Evolutionary conservation across 345 rosid species (phyloP), one percentile per base, ranked within the genome.

Genomic region (Capsella bursapastoris): DNA sequence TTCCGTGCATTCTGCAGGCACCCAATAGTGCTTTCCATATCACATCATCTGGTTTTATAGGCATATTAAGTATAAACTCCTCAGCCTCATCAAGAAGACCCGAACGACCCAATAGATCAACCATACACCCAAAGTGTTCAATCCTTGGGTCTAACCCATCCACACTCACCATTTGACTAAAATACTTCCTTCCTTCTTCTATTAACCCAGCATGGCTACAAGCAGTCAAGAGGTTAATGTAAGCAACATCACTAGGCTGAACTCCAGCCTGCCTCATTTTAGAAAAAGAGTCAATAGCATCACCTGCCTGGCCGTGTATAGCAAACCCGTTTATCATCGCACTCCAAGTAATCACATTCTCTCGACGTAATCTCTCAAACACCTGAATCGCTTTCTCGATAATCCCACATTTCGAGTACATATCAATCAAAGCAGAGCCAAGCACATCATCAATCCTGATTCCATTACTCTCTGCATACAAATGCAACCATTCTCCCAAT

Each of bases 111-210:
- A 89, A 68, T 35, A 91, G 76, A 79, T 91, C 95, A 75, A 87
- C 89, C 93, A 89, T 84, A 66, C 91, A 89, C 7, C 93, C 86
- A 32, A 84, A 89, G 68, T 91, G 97, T 76, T 87, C 95, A 3
- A 91, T 70, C 69, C 87, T 86, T 27, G 91, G 95, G 38, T 84
- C 87, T 34, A 89, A 49, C 41, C 88, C 89, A 15, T 37, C 79
- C 18, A 72, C 80, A 59, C 71, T 78, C 56, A 76, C 79, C 90
- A 91, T 89, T 28, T 81, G 83, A 71, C 83, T 72, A 68, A 89
- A 86, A 35, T 81, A 66, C 3, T 50, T 77, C 31, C 82, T 77
- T 11, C 92, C 95, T 66, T 91, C 82, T 64, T 84, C 83, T 1
- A 91, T 82, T 18, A 91, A 71, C 8, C 95, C 95, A 8, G 80